Evolutionary conservation across 345 rosid genomes (phyloP).

Genomic region (Limnanthes douglasii): DNA sequence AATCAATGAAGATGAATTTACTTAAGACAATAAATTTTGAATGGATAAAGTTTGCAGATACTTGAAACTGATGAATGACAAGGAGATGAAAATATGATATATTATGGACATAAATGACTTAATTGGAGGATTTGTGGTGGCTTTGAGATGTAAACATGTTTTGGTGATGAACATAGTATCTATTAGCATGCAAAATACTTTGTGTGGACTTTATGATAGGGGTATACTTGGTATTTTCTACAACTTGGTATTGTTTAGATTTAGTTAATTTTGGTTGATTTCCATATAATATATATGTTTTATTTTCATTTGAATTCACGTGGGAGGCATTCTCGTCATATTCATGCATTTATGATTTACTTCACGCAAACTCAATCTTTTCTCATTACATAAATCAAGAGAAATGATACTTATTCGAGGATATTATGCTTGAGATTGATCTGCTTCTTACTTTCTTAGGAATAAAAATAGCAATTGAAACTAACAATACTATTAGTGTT

Average conservation of each 20-base stretch:
- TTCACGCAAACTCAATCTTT: constrained; percentile 63
- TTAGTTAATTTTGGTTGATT: too few species aligned
- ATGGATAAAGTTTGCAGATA: constrained; percentile 47
- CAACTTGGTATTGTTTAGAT: constrained; percentile 94
- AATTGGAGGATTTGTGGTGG: constrained; percentile 68
- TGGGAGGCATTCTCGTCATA: constrained; percentile 95
- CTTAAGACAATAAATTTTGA: constrained; percentile 49
- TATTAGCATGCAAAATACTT: constrained; percentile 43
- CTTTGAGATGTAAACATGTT: constrained; percentile 45
- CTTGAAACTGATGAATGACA: constrained; percentile 54
- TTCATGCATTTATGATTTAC: constrained; percentile 72
- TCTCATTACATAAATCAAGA: constrained; percentile 33
- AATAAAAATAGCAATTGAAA: too few species aligned
- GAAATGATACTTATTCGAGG: constrained; percentile 64
- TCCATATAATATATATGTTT: neutral
- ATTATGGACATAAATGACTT: constrained; percentile 87
- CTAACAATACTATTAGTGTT: too few species aligned
- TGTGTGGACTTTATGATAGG: constrained; percentile 58
- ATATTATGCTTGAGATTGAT: constrained; percentile 88
- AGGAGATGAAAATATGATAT: constrained; percentile 38
- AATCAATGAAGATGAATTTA: constrained; percentile 42
- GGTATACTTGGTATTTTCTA: constrained; percentile 73
- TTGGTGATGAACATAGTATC: constrained; percentile 98
- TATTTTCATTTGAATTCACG: constrained; percentile 36
- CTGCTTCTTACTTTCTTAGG: too few species aligned